Evolutionary conservation across 768 basidiomycete species (phyloP), one percentile per base, ranked within the genome.

Genomic region (Pholiota molesta): DNA sequence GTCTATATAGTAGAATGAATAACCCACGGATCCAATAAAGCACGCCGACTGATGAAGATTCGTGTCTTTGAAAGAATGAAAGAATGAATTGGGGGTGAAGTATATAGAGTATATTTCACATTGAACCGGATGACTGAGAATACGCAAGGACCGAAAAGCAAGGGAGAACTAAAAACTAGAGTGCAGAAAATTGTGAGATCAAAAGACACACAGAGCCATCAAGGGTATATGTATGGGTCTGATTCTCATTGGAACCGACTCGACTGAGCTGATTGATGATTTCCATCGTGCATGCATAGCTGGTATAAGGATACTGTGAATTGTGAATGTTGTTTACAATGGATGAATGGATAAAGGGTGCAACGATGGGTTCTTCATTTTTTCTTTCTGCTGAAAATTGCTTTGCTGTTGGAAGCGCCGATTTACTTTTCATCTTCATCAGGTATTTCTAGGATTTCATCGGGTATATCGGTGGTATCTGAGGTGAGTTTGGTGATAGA

Each of bases 361-460:
- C 42, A 44, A 44, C n/a, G 47, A 23, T 23, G 8, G 23, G 21
- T 21, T 21, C 13, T 49, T 49, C 19, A 8, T 47, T n/a, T 13
- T 19, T 49, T 19, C 21, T 26, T 21, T 44, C 42, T 44, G 19
- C n/a, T 8, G 19, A 19, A 23, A 49, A 49, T 23, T 49, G n/a
- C 11, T 26, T 49, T 49, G 42, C n/a, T 8, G 42, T 44, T n/a
- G 19, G 6, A 10, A 21, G 10, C 23, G 11, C 47, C 19, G 14
- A 23, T 54, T 63, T 65, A 66, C 17, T 63, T 70, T 65, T 77
- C 85, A 37, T 85, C 83, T 65, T 82, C 85, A 63, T 83, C 83
- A 23, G 79, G 77, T 67, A 86, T 84, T 66, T 86, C 86, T 51
- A 77, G 77, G 45, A 84, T 77, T 52, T 85, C 83, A 63, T 84